phyloP scores from a whole-genome alignment of 1,139 yeast genomes.

The Pichia sp. region DNA sequence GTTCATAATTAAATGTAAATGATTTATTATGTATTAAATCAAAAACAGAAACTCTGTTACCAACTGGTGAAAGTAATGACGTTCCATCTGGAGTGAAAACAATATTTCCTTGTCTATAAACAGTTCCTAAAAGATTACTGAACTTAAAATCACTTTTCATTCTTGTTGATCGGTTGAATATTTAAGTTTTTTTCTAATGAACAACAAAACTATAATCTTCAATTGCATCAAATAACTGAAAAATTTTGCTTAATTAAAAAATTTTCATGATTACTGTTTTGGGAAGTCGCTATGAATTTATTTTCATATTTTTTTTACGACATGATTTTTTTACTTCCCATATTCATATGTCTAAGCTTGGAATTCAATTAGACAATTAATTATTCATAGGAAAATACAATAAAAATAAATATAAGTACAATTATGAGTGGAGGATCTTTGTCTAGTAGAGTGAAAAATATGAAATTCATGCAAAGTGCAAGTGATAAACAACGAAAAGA shows the following conservation, averaged over 20 bases:
- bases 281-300: neutral
- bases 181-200: too few relatives aligned
- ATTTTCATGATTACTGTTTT: slow-evolving; percentile 1
- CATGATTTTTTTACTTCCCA: neutral
- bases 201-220: too few relatives aligned
- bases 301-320: neutral
- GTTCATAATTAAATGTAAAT: slow-evolving; percentile 88
- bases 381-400: neutral
- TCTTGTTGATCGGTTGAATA: neutral
- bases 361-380: too few relatives aligned
- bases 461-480: slow-evolving; percentile 51
- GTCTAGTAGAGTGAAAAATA: slow-evolving; percentile 63
- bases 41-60: slow-evolving; percentile 85
- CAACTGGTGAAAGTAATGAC: slow-evolving; percentile 82
- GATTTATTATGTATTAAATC: slow-evolving; percentile 81
- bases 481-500: slow-evolving; percentile 8
- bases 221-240: slow-evolving; percentile 4
- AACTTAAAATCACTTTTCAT: slow-evolving; percentile 63
- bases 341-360: too few relatives aligned
- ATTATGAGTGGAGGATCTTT: slow-evolving; percentile 12
- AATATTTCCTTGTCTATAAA: slow-evolving; percentile 84
- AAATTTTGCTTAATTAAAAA: slow-evolving; percentile 6
- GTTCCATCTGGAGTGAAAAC: slow-evolving; percentile 87
- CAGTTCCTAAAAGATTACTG: slow-evolving; percentile 89
- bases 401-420: too few relatives aligned